Base-by-base conservation (phyloP, 176 grass and related monocot species). In the Leersia perrieri region DNA sequence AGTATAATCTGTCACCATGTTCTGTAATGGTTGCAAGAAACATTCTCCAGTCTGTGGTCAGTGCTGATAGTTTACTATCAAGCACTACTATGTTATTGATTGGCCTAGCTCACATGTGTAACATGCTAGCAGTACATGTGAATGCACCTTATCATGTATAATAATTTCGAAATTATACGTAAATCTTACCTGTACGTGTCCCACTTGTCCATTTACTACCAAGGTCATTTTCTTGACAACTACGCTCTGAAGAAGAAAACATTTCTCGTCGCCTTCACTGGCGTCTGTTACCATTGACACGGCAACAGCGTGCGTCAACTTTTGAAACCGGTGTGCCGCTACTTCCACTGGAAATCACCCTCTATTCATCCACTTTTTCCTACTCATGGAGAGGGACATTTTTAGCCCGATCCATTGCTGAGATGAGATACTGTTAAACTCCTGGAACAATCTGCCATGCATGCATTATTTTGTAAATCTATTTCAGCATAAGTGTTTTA, bases 301-400 rank as follows among this genome's bases (percentile, higher is more conserved):
- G 84, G 67, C 76, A 74, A 67, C 33, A 22, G 27, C 9, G 13
- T 61, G 31, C 84, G 27, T 74, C 60, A 76, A 66, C 71, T 73
- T 41, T 42, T 55, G 20, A 66, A 66, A 80, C 76, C 34, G 0
- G 9, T 22, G 2, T 23, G 61, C 84, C 77, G 66, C 11, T 33
- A 35, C n/a, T 81, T 28, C 36, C 70, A 80, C 32, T 22, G 69
- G 60, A 70, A 20, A 57, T 22, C 51, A 57, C 22, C 66, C 58
- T 32, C 82, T 3, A 11, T 31, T 38, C 3, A 31, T 57, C 32
- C 60, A 32, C 38, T 25, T 5, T 58, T 8, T 49, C 68, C 32
- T 58, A 11, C 68, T 14, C 76, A 12, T 3, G 0, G 83, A 86
- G 3, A 28, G 33, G 2, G 75, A 85, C 57, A 15, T 14, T 5